phyloP scores from a whole-genome alignment of 192 early-diverging fungal species.

The Coemansia sp. region DNA sequence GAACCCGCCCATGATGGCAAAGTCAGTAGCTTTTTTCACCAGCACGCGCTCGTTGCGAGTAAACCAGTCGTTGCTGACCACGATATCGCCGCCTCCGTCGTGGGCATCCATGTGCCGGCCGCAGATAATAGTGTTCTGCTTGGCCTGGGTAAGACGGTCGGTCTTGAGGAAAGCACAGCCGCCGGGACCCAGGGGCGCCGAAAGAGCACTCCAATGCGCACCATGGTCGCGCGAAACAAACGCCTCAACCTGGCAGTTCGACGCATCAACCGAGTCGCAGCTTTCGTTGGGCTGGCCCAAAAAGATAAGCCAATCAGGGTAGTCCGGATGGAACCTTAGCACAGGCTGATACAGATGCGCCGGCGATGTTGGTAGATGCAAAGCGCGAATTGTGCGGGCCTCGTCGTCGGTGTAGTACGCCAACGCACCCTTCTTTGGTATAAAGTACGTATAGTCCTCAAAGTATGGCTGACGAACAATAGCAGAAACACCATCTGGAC shows the following conservation, averaged over 20 bases:
- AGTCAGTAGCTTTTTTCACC: constrained; percentile 75
- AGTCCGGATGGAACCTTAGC: constrained; percentile 83
- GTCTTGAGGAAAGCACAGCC: constrained; percentile 51
- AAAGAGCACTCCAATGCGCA: constrained; percentile 63
- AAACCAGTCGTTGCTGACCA: constrained; percentile 64
- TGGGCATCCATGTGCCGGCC: constrained; percentile 55
- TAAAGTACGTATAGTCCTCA: constrained; percentile 63
- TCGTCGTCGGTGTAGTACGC: constrained; percentile 67
- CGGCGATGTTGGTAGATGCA: constrained; percentile 65
- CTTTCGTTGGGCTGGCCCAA: constrained; percentile 61
- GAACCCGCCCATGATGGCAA: constrained; percentile 76
- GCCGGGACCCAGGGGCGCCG: constrained; percentile 27
- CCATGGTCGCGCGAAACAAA: constrained; percentile 74
- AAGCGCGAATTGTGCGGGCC: constrained; percentile 56
- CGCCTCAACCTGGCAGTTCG: constrained; percentile 71
- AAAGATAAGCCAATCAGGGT: constrained; percentile 81
- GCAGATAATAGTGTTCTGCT: constrained; percentile 73
- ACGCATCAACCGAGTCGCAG: constrained; percentile 40
- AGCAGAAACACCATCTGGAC: constrained; percentile 2
- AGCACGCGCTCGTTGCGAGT: constrained; percentile 48
- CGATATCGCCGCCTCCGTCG: constrained; percentile 56
- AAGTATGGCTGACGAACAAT: constrained; percentile 68
- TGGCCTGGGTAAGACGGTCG: constrained; percentile 55
- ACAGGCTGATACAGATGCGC: constrained; percentile 62
- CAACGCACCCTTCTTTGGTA: constrained; percentile 49